Conservation (phyloP, 768 basidiomycete genomes). For the Tricholoma matsutake region DNA sequence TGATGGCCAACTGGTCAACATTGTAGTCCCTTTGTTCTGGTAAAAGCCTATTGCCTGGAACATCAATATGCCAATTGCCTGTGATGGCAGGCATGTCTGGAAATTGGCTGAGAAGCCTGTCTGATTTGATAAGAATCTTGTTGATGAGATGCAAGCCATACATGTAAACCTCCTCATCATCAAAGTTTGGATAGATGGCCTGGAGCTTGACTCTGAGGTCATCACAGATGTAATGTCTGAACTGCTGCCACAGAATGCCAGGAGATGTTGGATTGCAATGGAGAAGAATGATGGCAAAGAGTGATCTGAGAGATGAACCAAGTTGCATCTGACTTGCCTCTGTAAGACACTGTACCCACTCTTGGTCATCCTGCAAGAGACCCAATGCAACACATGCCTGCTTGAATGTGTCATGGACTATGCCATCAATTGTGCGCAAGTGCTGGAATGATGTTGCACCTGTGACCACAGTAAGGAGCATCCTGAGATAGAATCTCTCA, state of each 20-base stretch:
- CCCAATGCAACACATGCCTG: not conserved
- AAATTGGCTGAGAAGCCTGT: not conserved
- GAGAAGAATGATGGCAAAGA: not conserved
- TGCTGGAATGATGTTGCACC: not conserved
- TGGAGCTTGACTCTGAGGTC: not conserved
- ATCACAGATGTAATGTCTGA: not conserved
- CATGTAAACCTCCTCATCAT: not conserved
- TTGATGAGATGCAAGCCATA: not conserved
- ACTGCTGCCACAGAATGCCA: not conserved
- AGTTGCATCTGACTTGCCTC: no score
- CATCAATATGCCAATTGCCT: not conserved
- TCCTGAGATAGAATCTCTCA: not conserved
- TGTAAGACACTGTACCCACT: no score
- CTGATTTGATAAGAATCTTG: not conserved
- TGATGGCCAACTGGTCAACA: not conserved
- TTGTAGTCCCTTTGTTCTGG: slow-evolving; percentile 2
- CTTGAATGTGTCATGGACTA: not conserved
- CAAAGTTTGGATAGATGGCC: not conserved
- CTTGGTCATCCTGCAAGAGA: not conserved
- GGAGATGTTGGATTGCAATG: not conserved
- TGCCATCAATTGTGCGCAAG: not conserved
- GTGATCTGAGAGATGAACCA: no score
- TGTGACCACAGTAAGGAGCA: not conserved
- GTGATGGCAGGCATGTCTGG: not conserved
- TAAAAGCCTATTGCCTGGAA: not conserved